Evolutionary conservation across 1,284 basidiomycete genomes (phyloP), one percentile per base, ranked within the genome.

Genomic region (Farysia itapuensis): DNA sequence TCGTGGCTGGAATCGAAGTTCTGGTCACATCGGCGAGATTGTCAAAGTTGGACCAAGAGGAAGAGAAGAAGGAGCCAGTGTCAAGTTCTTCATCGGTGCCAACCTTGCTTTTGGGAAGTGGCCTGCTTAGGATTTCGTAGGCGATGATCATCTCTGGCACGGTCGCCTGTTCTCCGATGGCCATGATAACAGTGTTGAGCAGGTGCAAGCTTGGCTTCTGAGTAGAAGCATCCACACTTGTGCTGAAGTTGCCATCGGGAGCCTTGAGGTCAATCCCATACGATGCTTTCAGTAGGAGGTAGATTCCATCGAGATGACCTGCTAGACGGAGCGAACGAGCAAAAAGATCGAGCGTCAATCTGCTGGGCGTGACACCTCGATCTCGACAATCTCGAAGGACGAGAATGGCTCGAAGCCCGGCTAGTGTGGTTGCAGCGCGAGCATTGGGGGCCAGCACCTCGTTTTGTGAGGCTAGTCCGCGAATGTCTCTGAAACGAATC

Each of bases 111-210:
- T 26, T 12, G 13, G 57, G 64, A 9, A 73, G 45, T 9, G 70
- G 64, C 42, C 61, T 56, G 22, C 54, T 50, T 6, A 76, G 37
- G 2, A 56, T 64, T 52, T 76, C 74, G 54, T 63, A 76, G 7
- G 71, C 64, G 14, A 58, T 40, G 4, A 72, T 39, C 74, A 76
- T 76, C 36, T 74, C 58, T 2, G 63, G 51, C n/a, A 69, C 67
- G 3, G 42, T 61, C 14, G 56, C 61, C 33, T 71, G 67, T 38
- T 75, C 72, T n/a, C 72, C 74, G 18, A 76, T 64, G 16, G 71
- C 67, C 69, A 70, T 66, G 19, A 76, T 51, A 35, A 67, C 50
- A 18, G 69, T 74, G 44, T 75, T 72, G 42, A 76, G 65, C 11
- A 69, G 70, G 39, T 74, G 61, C 14, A 61, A 57, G 9, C 51